Evolutionary conservation across 495 filamentous ascomycete species (phyloP).

Genomic region (Tuber indicum): DNA sequence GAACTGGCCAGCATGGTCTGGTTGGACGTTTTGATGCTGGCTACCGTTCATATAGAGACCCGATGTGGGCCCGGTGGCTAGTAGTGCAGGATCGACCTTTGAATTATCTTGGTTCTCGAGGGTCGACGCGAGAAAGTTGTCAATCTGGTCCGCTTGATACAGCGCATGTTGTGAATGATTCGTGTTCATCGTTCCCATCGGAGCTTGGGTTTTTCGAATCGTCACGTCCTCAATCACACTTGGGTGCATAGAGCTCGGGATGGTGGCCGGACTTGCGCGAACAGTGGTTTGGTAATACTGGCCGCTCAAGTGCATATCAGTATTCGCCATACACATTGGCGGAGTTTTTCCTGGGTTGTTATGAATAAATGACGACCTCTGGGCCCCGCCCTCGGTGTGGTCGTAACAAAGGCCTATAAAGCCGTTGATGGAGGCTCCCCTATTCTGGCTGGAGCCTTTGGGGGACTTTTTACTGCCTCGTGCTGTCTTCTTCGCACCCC

Average conservation of each 20-base stretch:
- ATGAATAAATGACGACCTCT: conserved; percentile 56
- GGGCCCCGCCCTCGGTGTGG: conserved; percentile 40
- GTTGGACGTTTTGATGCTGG: conserved; percentile 14
- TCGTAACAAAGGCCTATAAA: conserved; percentile 35
- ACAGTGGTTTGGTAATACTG: conserved; percentile 60
- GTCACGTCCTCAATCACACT: conserved; percentile 50
- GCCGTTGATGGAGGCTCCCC: conserved; percentile 44
- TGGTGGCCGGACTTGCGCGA: conserved; percentile 44
- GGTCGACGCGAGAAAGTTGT: conserved; percentile 16
- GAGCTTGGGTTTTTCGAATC: conserved; percentile 47
- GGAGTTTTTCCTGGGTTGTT: conserved; percentile 57
- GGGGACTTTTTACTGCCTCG: conserved; percentile 36
- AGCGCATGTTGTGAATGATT: conserved; percentile 13
- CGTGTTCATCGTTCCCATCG: conserved; percentile 27
- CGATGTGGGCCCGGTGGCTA: conserved; percentile 17
- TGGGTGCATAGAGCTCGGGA: conserved; percentile 42
- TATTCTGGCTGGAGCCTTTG: conserved; percentile 40
- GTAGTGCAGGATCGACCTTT: conserved; percentile 42
- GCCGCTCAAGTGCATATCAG: conserved; percentile 44
- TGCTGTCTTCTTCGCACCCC: conserved; percentile 28
- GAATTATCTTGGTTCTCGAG: conserved; percentile 36
- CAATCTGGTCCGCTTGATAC: conserved; percentile 24
- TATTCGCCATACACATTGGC: conserved; percentile 52
- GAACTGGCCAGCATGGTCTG: conserved; percentile 23
- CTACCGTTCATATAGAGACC: conserved; percentile 12